phyloP scores from a whole-genome alignment of 345 rosid genomes.

The Angophora floribunda region DNA sequence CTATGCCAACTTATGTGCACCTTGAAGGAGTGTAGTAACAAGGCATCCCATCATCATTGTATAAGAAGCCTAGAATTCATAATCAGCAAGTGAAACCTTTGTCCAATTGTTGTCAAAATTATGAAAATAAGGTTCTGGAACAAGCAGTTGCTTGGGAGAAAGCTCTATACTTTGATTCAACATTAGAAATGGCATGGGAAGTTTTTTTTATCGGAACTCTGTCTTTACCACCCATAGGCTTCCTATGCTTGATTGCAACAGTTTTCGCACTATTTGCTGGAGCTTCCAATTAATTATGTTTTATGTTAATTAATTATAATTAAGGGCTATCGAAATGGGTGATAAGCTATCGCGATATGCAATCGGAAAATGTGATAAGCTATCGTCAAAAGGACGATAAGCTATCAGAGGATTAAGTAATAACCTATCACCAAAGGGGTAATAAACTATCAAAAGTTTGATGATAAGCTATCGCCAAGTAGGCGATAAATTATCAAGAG shows the following conservation, averaged over 20 bases:
- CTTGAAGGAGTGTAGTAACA: constrained; percentile 44
- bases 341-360: too few species aligned
- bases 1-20: constrained; percentile 49
- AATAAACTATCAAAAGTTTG: too few species aligned
- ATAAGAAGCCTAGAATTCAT: constrained; percentile 54
- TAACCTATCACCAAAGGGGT: too few species aligned
- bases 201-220: not conserved
- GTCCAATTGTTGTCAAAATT: constrained; percentile 50
- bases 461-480: too few species aligned
- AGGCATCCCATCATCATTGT: constrained; percentile 64
- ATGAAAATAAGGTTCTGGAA: constrained; percentile 49
- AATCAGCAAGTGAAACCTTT: constrained; percentile 25
- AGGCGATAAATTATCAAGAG: too few species aligned
- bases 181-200: constrained; percentile 2
- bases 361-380: too few species aligned
- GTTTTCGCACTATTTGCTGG: not conserved
- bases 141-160: constrained; percentile 17
- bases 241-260: not conserved
- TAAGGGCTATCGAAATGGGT: too few species aligned
- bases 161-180: not conserved
- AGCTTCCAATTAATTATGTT: not conserved
- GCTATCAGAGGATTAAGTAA: too few species aligned
- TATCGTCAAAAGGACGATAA: too few species aligned
- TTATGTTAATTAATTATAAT: too few species aligned
- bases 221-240: not conserved